Evolutionary conservation across 176 grass and related monocot genomes (phyloP), one percentile per base, ranked within the genome.

Genomic region (Lolium rigidum): DNA sequence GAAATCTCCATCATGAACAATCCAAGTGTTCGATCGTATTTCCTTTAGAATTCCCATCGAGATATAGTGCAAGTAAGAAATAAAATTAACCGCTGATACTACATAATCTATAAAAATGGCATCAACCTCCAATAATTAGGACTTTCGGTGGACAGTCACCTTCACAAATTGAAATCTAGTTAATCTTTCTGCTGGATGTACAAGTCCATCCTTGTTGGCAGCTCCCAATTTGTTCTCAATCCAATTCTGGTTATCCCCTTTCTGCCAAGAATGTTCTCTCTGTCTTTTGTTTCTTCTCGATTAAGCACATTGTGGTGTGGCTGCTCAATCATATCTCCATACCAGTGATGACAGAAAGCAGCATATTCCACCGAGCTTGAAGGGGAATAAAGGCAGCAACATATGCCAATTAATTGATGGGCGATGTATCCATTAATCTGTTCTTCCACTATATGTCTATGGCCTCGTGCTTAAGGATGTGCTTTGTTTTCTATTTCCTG

Each of bases 61-160:
- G 1, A 35, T 35, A 1, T 35, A 35, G 31, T 35, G 31, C 31
- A 35, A 35, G 2, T 35, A 35, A 35, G 31, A 35, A 1, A 28
- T n/a, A 2, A 28, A 28, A 35, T 3, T 35, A 35, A 35, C 31
- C 31, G 2, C 2, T 35, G 31, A 35, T 35, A 3, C 31, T 3
- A 35, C 31, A 35, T 0, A 35, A 35, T 35, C 31, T 35, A 3
- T 35, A 35, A 35, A 2, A 3, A 2, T 35, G 31, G 31, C 31
- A 35, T 35, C 1, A 35, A 35, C 31, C 31, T 44, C 7, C 6
- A 82, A 54, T 62, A 78, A 71, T 62, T 15, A 43, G 0, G 12
- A 61, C 88, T 90, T 90, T 90, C 88, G 88, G 88, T 73, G 64
- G 55, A 57, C 64, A 43, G 41, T 43, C 41, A 43, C 41, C 41